Conservation (phyloP, 768 basidiomycete species). For the Russula vinacea region DNA sequence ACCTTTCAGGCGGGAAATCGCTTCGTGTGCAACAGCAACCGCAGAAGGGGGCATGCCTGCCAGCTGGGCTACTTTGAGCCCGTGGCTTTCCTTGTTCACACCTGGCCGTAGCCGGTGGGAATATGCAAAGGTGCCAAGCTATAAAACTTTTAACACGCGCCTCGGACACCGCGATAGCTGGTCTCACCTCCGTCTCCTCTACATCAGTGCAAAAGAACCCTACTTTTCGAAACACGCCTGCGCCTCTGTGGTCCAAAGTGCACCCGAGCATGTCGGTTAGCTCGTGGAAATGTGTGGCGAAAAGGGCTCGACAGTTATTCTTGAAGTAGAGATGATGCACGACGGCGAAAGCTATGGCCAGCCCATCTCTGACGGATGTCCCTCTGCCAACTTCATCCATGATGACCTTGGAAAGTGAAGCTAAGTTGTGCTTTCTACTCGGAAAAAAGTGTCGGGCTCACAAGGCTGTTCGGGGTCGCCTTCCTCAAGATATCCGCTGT, state of each 20-base stretch:
- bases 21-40: conserved; percentile 56
- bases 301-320: conserved; percentile 79
- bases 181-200: conserved; percentile 66
- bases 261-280: conserved; percentile 80
- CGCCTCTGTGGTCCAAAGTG: conserved; percentile 42
- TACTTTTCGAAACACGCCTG: conserved; percentile 55
- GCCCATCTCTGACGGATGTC: conserved; percentile 86
- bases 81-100: conserved; percentile 88
- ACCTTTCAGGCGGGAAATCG: conserved; percentile 44
- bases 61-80: conserved; percentile 81
- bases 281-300: conserved; percentile 99
- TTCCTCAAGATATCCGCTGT: conserved; percentile 84
- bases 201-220: conserved; percentile 90
- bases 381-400: conserved; percentile 99
- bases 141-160: not conserved
- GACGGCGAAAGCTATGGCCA: conserved; percentile 91
- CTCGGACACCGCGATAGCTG: not conserved
- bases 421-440: conserved; percentile 1
- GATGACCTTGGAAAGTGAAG: conserved; percentile 62
- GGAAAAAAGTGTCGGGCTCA: conserved; percentile 38
- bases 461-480: conserved; percentile 81
- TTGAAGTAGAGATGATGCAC: conserved; percentile 73
- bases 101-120: conserved; percentile 78
- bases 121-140: conserved; percentile 81
- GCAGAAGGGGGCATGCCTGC: conserved; percentile 75